phyloP scores from a whole-genome alignment of 306 rosid species.

The Chamaecrista fasciculata region DNA sequence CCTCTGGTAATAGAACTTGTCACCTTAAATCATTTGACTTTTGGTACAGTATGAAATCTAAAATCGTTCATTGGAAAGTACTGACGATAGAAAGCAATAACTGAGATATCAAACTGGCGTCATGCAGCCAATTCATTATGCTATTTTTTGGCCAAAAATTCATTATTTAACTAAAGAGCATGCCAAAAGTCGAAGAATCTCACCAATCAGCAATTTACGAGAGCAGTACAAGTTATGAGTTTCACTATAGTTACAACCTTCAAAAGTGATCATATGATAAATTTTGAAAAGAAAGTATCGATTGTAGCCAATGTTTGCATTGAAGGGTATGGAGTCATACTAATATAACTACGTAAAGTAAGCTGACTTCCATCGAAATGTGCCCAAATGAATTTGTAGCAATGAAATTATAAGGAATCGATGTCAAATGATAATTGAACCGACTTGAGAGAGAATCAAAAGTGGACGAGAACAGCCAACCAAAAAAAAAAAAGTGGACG shows the following conservation, averaged over 20 bases:
- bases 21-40: not conserved
- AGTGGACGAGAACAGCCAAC: conserved; percentile 5
- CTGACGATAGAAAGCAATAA: not conserved
- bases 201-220: not conserved
- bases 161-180: not conserved
- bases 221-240: not conserved
- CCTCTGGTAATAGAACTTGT: not conserved
- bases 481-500: conserved; percentile 1
- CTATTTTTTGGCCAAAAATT: not conserved
- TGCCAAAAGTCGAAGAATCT: not conserved
- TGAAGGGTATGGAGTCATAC: not conserved
- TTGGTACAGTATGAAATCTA: not conserved
- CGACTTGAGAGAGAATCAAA: not conserved
- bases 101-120: not conserved
- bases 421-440: not conserved
- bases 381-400: not conserved
- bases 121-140: not conserved
- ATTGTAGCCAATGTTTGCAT: not conserved
- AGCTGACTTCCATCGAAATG: not conserved
- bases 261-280: too few species aligned
- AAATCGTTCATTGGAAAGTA: not conserved
- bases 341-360: too few species aligned
- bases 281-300: too few species aligned
- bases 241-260: not conserved
- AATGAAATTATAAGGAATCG: not conserved